These are phyloP conservation scores for Rhizopogon sp. DNA, from an alignment of 768 basidiomycete species.

Conservation along the genomic window DNA sequence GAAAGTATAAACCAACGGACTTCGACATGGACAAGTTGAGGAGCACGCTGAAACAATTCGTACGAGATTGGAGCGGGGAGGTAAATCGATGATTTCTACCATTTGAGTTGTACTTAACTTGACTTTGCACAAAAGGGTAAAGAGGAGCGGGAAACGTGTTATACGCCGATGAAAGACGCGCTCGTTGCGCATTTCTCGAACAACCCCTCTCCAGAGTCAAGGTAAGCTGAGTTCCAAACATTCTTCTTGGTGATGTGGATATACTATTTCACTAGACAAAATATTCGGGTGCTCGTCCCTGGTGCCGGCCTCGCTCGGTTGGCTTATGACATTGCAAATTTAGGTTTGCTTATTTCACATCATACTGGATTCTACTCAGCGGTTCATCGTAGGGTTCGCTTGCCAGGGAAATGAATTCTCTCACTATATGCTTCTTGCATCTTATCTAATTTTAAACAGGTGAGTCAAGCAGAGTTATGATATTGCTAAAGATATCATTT, in stretches of 20 bases:
- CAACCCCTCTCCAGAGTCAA: neutral
- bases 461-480: conserved; percentile 25
- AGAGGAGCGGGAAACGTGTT: conserved; percentile 72
- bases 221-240: neutral
- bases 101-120: neutral
- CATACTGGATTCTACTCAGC: neutral
- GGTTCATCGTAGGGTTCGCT: conserved; percentile 59
- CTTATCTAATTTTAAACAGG: conserved; percentile 86
- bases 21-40: conserved; percentile 87
- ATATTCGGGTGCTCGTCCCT: conserved; percentile 77
- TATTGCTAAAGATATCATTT: neutral
- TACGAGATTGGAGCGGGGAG: conserved; percentile 89
- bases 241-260: conserved; percentile 14
- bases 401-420: conserved; percentile 97
- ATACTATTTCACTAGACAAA: conserved; percentile 44
- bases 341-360: conserved; percentile 45
- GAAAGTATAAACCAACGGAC: conserved; percentile 50
- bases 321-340: conserved; percentile 80
- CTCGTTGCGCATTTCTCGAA: conserved; percentile 57
- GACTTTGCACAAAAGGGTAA: conserved; percentile 46
- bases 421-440: conserved; percentile 90
- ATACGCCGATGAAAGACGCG: conserved; percentile 77
- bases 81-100: conserved; percentile 31
- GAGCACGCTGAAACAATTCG: conserved; percentile 89
- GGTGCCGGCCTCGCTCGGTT: conserved; percentile 87